Conservation (phyloP, 257 asterid species). For the Echites panduratus region DNA sequence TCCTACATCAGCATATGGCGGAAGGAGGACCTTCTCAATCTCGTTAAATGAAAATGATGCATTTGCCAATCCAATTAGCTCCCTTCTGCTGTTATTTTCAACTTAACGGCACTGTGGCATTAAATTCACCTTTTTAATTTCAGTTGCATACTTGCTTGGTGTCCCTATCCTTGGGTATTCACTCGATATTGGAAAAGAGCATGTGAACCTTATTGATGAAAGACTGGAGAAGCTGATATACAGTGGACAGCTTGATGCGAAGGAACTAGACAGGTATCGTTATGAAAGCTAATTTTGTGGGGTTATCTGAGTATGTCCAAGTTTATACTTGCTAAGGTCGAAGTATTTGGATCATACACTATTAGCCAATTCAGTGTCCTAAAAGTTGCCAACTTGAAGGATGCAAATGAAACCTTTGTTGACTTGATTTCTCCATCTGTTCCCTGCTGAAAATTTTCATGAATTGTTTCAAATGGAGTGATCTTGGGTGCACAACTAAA, state of each 20-base stretch:
- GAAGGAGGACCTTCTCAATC: not conserved
- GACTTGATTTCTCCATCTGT: not conserved
- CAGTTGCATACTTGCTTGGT: slow-evolving; percentile 86
- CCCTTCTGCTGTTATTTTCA: not conserved
- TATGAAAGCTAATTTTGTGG: not conserved
- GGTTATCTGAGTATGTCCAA: not conserved
- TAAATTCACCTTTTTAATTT: slow-evolving; percentile 7
- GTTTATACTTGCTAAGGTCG: not conserved
- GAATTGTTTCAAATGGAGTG: not conserved
- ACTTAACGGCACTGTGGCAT: not conserved
- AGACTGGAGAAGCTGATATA: slow-evolving; percentile 83
- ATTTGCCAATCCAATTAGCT: not conserved
- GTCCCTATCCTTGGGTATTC: slow-evolving; percentile 91
- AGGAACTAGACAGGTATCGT: slow-evolving; percentile 88
- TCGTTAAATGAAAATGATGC: not conserved
- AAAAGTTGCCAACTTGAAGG: not conserved
- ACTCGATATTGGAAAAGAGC: slow-evolving; percentile 89
- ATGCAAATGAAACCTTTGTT: not conserved
- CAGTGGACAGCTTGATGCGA: slow-evolving; percentile 91
- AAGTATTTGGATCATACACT: not conserved
- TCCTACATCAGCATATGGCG: not conserved
- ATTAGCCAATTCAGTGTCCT: not conserved
- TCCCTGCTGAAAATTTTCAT: not conserved
- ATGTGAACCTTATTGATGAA: slow-evolving; percentile 80
- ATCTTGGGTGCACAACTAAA: not conserved